Percentiles rank a stretch among this genome's conserved stretches.
phyloP scores from a whole-genome alignment of 495 filamentous ascomycete genomes.

The Podospora pseudocomata region DNA sequence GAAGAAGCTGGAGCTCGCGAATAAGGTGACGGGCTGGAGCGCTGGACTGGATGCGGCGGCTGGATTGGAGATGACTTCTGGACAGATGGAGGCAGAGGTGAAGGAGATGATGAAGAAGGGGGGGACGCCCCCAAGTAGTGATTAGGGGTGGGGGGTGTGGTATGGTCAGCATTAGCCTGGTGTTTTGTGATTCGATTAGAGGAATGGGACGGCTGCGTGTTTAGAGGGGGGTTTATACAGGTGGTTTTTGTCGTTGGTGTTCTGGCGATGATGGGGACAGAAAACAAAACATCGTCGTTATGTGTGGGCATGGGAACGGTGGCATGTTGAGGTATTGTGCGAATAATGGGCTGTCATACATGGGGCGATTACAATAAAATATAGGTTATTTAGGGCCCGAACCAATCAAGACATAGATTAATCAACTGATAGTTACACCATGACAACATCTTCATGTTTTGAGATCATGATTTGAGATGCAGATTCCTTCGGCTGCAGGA shows the following conservation, averaged over 20 bases:
- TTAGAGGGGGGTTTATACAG: not conserved
- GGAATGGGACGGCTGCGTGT: not conserved
- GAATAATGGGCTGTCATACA: not conserved
- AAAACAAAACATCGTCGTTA: no score
- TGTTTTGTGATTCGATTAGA: not conserved
- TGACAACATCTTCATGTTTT: no score
- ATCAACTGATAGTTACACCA: no score
- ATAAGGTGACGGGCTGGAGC: constrained; percentile 57
- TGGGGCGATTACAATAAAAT: not conserved
- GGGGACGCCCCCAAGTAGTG: constrained; percentile 11
- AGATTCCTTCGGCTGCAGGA: not conserved
- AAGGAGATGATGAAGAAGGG: constrained; percentile 21
- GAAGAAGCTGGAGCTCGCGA: constrained; percentile 89
- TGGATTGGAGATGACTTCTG: not conserved
- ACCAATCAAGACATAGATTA: not conserved
- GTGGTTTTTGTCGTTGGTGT: not conserved
- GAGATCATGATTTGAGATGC: not conserved
- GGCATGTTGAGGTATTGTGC: not conserved
- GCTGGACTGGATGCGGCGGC: constrained; percentile 28
- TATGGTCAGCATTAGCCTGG: not conserved
- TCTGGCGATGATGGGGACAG: not conserved
- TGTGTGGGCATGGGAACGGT: no score
- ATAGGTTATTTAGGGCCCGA: not conserved
- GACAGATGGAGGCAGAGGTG: constrained; percentile 32
- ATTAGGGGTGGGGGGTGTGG: not conserved